phyloP scores from a whole-genome alignment of 768 basidiomycete genomes.

The Serendipita sp. region DNA sequence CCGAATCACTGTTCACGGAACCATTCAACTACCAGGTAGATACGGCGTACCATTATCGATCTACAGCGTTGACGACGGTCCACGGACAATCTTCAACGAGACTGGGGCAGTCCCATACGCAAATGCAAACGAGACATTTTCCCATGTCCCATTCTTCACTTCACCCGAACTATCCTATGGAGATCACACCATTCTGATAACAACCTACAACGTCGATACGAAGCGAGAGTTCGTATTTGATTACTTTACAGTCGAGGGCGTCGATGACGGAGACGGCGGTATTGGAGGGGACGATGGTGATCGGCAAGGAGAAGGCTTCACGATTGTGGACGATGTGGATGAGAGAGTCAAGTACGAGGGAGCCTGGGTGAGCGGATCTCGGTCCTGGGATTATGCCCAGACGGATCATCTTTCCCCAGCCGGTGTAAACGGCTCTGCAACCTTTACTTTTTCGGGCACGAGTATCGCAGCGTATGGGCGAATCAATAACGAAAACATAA shows the following conservation, averaged over 20 bases:
- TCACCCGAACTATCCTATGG: not conserved
- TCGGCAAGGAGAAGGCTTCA: not conserved
- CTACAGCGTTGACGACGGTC: not conserved
- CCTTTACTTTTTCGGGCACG: not conserved
- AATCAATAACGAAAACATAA: not conserved
- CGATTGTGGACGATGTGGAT: not conserved
- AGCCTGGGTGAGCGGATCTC: not conserved
- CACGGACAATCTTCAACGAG: not conserved
- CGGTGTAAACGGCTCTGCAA: not conserved
- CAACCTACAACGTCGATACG: not conserved
- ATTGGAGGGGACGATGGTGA: not conserved
- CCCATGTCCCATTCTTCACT: not conserved
- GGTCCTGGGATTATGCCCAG: not conserved
- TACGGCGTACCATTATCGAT: not conserved
- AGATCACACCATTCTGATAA: not conserved
- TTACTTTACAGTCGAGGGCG: no score
- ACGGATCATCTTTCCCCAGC: not conserved
- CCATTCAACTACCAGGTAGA: not conserved
- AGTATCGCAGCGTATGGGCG: not conserved
- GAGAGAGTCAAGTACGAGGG: not conserved
- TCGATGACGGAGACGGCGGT: no score
- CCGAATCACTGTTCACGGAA: not conserved
- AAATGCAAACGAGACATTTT: not conserved
- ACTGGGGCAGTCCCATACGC: not conserved
- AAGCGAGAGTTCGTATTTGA: not conserved